Evolutionary conservation across 192 early-diverging fungal genomes (phyloP).

Genomic region (Linnemannia elongata): DNA sequence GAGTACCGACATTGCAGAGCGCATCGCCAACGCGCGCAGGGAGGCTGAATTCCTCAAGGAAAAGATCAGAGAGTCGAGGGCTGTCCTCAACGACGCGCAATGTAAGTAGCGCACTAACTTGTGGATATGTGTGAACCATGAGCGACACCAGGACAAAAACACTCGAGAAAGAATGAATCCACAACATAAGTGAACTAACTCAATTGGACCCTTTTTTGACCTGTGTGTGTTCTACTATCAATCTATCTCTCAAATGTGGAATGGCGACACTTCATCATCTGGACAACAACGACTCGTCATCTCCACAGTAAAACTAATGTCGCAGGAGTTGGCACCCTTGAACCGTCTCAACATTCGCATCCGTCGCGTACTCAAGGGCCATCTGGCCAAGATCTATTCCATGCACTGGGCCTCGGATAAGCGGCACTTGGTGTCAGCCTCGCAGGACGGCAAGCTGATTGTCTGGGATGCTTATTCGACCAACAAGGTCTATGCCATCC

Average conservation of each 20-base stretch:
- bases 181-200: background rate
- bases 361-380: slow-evolving; percentile 96
- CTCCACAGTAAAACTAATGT: slow-evolving; percentile 84
- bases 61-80: slow-evolving; percentile 93
- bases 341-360: slow-evolving; percentile 96
- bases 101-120: slow-evolving; percentile 68
- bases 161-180: background rate
- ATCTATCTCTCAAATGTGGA: background rate
- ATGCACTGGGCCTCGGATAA: slow-evolving; percentile 99
- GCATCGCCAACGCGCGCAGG: slow-evolving; percentile 89
- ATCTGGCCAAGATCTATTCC: slow-evolving; percentile 98
- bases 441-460: slow-evolving; percentile 99
- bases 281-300: background rate
- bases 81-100: slow-evolving; percentile 95
- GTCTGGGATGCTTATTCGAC: slow-evolving; percentile 99
- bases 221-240: background rate
- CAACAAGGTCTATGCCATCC: slow-evolving; percentile 99
- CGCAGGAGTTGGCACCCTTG: slow-evolving; percentile 90
- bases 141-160: background rate
- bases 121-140: background rate
- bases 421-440: slow-evolving; percentile 96
- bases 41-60: slow-evolving; percentile 98
- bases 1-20: slow-evolving; percentile 84
- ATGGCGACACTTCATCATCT: background rate
- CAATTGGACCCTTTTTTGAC: background rate